Conservation (phyloP, 1,139 yeast species). For the Kluyveromyces sp. region DNA sequence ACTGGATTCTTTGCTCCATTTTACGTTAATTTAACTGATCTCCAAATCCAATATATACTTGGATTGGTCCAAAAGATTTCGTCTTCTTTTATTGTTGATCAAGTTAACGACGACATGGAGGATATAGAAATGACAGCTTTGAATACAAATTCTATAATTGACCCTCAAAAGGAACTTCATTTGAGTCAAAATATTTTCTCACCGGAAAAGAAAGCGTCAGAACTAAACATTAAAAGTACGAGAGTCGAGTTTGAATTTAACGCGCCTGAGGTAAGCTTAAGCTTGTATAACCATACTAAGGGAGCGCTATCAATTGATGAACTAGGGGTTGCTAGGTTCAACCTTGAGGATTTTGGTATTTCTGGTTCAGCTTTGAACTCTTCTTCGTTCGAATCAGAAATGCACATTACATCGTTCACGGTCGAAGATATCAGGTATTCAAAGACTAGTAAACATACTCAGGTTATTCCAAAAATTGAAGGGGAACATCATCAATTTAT, state of each 20-base stretch:
- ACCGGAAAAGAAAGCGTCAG: slow-evolving; percentile 10
- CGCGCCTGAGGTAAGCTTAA: slow-evolving; percentile 57
- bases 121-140: slow-evolving; percentile 62
- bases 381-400: slow-evolving; percentile 50
- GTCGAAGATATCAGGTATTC: slow-evolving; percentile 64
- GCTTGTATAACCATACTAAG: slow-evolving; percentile 52
- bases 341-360: slow-evolving; percentile 39
- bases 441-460: slow-evolving; percentile 62
- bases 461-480: slow-evolving; percentile 66
- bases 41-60: slow-evolving; percentile 58
- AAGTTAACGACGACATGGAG: slow-evolving; percentile 22
- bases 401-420: slow-evolving; percentile 65
- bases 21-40: slow-evolving; percentile 63
- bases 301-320: slow-evolving; percentile 26
- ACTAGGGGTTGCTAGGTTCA: slow-evolving; percentile 1
- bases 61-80: slow-evolving; percentile 51
- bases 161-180: slow-evolving; percentile 16
- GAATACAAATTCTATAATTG: slow-evolving; percentile 31
- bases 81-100: slow-evolving; percentile 41
- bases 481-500: slow-evolving; percentile 66
- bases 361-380: slow-evolving; percentile 43
- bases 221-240: slow-evolving; percentile 16
- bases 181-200: background rate
- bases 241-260: slow-evolving; percentile 45
- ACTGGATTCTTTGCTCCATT: slow-evolving; percentile 60